Base-by-base conservation (phyloP, 2,329 filamentous ascomycete species). In the Myriosclerotinia curreyana region DNA sequence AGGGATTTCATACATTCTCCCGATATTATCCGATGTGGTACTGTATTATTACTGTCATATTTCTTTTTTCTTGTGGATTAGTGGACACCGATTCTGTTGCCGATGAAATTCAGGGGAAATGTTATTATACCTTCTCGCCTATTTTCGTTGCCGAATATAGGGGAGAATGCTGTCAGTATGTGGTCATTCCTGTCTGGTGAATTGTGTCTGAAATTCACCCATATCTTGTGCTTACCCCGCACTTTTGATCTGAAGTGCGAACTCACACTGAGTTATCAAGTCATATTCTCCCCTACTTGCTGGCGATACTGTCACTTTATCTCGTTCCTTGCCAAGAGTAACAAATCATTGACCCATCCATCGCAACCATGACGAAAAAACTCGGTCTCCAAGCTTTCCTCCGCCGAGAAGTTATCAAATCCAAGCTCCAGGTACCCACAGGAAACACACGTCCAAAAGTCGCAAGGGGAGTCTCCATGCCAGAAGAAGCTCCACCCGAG, bases 381-480 rank as follows among this genome's bases (percentile, higher is more conserved):
- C 38, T 44, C 20, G 49, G 50, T 7, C 60, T 68, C 14, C 63
- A 50, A 34, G 62, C 46, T 14, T 65, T 66, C 38, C 56, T 67
- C 22, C 65, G 60, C 12, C 62, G 51, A 8, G 66, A 68, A 31
- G 51, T 68, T 17, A 48, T 46, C 8, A 66, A 64, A 54, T 58
- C 28, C 17, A 52, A 53, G 14, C 55, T 66, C 28, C 25, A 66
- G 50, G 6, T 53, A 9, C 52, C 60, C 15, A 22, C 7, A 9
- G 51, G n/a, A 5, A 40, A 53, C 31, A 7, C 8, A 22, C 2
- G 1, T 14, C 3, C 28, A 25, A 22, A 15, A 3, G 6, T 7
- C 17, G 28, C 31, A 15, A 50, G 20, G 12, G 20, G 38, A 4
- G n/a, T 2, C n/a, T 28, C 7, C 4, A 17, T 34, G 25, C 28